A percentile compares a stretch with the other conserved stretches of the same genome.
These are phyloP conservation scores for Mucor plumbeus DNA, from an alignment of 371 early-diverging fungal genomes.

Conservation along the genomic window DNA sequence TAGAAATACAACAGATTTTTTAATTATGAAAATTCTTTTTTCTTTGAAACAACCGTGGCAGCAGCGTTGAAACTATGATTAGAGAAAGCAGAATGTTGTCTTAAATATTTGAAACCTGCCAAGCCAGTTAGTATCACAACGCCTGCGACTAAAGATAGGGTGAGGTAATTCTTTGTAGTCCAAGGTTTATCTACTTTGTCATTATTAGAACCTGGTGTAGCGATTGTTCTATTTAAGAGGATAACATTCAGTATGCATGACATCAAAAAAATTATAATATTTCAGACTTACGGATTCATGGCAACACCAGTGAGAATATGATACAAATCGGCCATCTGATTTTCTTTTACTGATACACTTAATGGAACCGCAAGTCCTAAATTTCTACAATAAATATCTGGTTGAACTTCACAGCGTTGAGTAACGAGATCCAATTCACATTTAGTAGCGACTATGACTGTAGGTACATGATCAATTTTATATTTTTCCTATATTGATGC, in stretches of 20 bases:
- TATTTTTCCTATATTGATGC: constrained; percentile 67
- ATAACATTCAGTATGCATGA: not conserved
- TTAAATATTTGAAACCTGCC: constrained; percentile 49
- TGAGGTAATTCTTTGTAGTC: constrained; percentile 43
- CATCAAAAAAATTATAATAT: too few species aligned
- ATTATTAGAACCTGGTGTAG: constrained; percentile 49
- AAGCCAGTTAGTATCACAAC: constrained; percentile 47
- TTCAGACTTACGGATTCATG: constrained; percentile 77
- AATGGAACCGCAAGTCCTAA: constrained; percentile 87
- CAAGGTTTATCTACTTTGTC: constrained; percentile 48
- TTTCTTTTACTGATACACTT: constrained; percentile 85
- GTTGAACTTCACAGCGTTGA: constrained; percentile 74
- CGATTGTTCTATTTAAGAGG: constrained; percentile 36
- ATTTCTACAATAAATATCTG: constrained; percentile 91
- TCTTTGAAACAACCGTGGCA: constrained; percentile 26
- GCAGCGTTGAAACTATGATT: constrained; percentile 17
- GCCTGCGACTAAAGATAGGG: constrained; percentile 46
- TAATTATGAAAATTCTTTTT: constrained; percentile 32
- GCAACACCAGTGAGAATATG: constrained; percentile 84
- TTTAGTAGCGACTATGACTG: constrained; percentile 93
- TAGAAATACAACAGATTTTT: not conserved
- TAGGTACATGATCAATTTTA: constrained; percentile 83
- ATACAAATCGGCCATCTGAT: constrained; percentile 87
- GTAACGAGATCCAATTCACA: constrained; percentile 90
- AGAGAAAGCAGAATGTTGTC: constrained; percentile 36